Base-by-base conservation (phyloP, 306 rosid genomes). In the Malus fusca region DNA sequence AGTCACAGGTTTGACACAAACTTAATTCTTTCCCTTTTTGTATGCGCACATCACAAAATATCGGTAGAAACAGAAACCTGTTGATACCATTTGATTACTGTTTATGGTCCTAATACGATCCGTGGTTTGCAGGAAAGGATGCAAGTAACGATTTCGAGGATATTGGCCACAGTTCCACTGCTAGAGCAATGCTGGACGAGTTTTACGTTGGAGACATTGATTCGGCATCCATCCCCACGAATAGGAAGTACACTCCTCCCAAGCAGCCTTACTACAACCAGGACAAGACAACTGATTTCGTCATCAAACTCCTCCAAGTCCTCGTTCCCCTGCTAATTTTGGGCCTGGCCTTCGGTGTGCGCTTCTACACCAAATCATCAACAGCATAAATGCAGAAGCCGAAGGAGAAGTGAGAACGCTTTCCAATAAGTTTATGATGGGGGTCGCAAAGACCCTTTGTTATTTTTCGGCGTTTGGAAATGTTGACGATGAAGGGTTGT, bases 71-170 rank as follows among this genome's bases (percentile, higher is more conserved):
- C 75, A 12, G 60, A 43, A 69, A 28, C 56, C 28, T 42, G 42
- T 51, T n/a, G 25, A 28, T 21, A 1, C 12, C 5, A n/a, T 61
- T 17, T 53, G 46, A 71, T 77, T 37, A 7, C 42, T 37, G 42
- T 6, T 69, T 68, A 35, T 8, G 59, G 74, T 31, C 71, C 58
- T 66, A 69, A 53, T 58, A 68, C 75, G 22, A 58, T 73, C 25
- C 66, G 4, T 76, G 72, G 69, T 71, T 72, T 84, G 40, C 89
- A 96, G 99, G 98, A 64, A 92, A 90, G 82, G 99, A 96, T 72
- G 99, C 98, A 59, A 88, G 90, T 5, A 79, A 83, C 65, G 99
- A 92, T 82, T 96, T 96, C 22, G 92, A 87, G 11, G 97, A 96
- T 46, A 79, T 92, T 3, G 99, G 98, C 31, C 99, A 96, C 90